Conservation (phyloP, 2,329 filamentous ascomycete genomes). For the Hypocrella siamensis region DNA sequence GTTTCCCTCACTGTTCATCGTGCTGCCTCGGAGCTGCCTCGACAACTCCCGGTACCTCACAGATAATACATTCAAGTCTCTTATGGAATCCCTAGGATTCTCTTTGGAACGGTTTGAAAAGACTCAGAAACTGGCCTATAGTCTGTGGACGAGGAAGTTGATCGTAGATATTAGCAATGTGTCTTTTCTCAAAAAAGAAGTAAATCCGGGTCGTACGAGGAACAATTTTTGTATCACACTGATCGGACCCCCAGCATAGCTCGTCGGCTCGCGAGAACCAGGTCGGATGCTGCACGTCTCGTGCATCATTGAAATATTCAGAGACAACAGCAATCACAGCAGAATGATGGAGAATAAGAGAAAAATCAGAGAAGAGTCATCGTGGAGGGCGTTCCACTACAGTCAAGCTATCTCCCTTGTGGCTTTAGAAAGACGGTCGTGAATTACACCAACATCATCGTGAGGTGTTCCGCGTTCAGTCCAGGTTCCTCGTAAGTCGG, state of each 20-base stretch:
- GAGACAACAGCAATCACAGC: too few species aligned
- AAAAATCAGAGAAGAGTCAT: too few species aligned
- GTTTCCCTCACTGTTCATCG: conserved; percentile 68
- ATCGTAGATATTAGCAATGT: conserved; percentile 4
- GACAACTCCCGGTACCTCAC: conserved; percentile 84
- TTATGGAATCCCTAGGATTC: conserved; percentile 71
- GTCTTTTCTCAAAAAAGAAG: conserved; percentile 46
- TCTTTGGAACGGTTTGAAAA: conserved; percentile 47
- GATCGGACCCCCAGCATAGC: conserved; percentile 5
- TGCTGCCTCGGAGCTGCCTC: conserved; percentile 77
- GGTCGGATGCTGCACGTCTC: not conserved
- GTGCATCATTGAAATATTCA: not conserved
- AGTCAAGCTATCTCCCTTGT: too few species aligned
- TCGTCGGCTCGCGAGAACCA: not conserved
- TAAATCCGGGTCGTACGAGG: conserved; percentile 57
- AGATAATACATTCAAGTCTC: conserved; percentile 47
- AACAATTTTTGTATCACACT: conserved; percentile 88
- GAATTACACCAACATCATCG: too few species aligned
- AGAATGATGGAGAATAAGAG: too few species aligned
- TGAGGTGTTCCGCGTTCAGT: too few species aligned
- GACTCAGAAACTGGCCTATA: conserved; percentile 75
- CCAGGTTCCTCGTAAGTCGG: too few species aligned
- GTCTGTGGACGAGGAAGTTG: conserved; percentile 53
- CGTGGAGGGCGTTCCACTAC: too few species aligned
- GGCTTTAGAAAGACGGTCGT: too few species aligned